Base-by-base conservation (phyloP, 1,139 yeast genomes). In the Scheffersomyces quercinus region DNA sequence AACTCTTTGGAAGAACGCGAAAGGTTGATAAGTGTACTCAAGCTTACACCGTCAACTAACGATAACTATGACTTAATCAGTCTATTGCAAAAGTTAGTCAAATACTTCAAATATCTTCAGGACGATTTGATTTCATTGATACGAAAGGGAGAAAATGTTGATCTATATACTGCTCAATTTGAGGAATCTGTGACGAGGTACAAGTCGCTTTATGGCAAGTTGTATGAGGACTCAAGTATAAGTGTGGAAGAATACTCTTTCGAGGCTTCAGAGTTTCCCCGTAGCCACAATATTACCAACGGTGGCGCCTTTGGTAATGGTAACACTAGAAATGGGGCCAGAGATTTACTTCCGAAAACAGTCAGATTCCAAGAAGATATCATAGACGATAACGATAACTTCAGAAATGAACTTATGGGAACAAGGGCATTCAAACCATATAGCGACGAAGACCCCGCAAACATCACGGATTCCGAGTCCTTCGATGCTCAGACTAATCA, bases 61-160 rank as follows among this genome's bases (percentile, higher is more conserved):
- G 88, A 81, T 47, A 81, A 79, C 50, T 68, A 67, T 43, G 88
- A 82, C 45, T 58, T 84, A 34, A 67, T 72, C 29, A 67, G 66
- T 39, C 62, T 69, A 28, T 56, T 83, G 41, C 59, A 59, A 34
- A 69, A 73, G 50, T 61, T 76, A 28, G 59, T 51, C 35, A 60
- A 65, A 41, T 53, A 58, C 39, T 53, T 68, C 28, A 56, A 50
- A 13, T 64, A 66, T 40, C 58, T 72, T 24, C 67, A 67, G 39
- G 68, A 63, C 26, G 80, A 74, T 45, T 48, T 71, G 15, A 54
- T 51, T 15, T 40, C 42, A 3, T 40, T 47, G 4, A 36, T 43
- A n/a, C 42, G 41, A 9, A 48, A 38, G 15, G 42, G 38, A 11
- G 38, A 38, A n/a, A 31, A 35, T 29, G 36, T 28, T 11, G 37